Evolutionary conservation across 768 basidiomycete species (phyloP), one percentile per base, ranked within the genome.

Genomic region (Tylopilus sp.): DNA sequence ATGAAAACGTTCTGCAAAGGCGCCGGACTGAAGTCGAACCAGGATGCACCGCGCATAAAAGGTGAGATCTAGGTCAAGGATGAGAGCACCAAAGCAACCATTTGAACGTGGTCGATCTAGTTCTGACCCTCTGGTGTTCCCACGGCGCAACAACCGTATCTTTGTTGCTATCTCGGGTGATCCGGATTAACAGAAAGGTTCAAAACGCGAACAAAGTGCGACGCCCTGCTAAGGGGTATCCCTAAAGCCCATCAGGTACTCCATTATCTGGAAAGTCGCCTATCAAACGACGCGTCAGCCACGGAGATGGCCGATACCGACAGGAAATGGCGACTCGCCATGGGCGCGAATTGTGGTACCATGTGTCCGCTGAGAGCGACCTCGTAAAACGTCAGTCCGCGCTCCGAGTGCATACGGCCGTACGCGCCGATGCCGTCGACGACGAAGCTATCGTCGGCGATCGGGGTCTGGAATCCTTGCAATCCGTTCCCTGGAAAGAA

Each of bases 391-490:
- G 86, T 83, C 58, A 89, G 65, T 13, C 82, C 81, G 34, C 87
- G 81, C 62, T 90, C 89, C 16, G 75, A 71, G 54, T 89, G 87
- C 53, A 78, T 71, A 2, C 71, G 85, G 0, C 87, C 88, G 25
- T 83, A 72, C 4, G 87, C 77, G 25, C 87, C 87, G 40, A 88
- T 75, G 17, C 82, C 85, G 50, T 87, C 85, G 48, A 89, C 79
- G 50, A 87, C 65, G 72, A 89, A 85, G 54, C 80, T 84, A 57
- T 89, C 86, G 28, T 78, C 70, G 13, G 68, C 63, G 42, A 87
- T 86, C 6, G 85, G 85, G 0, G 76, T 82, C 56, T 84, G 86
- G 79, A 89, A 89, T 0, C 87, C 87, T 71, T 89, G 87, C 52
- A 72, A 30, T 1, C 85, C 84, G 53, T 73, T 73, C 87, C 82